phyloP scores from a whole-genome alignment of 176 grass and related monocot genomes.

The Aegilops bicornis region DNA sequence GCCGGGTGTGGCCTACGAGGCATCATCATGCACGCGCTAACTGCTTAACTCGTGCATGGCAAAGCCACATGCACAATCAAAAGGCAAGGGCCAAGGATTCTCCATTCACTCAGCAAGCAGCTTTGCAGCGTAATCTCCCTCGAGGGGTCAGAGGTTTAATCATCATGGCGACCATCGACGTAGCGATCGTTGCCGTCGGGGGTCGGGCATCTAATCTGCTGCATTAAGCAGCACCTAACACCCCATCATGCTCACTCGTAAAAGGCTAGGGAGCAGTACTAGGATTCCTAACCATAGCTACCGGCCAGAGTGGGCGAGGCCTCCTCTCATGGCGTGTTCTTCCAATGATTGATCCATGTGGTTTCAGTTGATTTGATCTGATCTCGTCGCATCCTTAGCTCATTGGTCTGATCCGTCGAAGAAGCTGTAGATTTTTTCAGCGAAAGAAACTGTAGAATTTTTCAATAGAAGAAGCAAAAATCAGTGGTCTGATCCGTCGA shows the following conservation, averaged over 20 bases:
- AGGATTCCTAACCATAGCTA: not conserved
- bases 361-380: not conserved
- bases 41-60: too few relatives aligned
- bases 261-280: not conserved
- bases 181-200: slow-evolving; percentile 18
- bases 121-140: too few relatives aligned
- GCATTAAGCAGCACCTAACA: not conserved
- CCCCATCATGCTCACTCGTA: not conserved
- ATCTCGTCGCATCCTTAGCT: not conserved
- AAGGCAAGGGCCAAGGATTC: too few relatives aligned
- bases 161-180: slow-evolving; percentile 16
- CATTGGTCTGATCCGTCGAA: too few relatives aligned
- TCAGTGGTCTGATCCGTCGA: not conserved
- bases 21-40: too few relatives aligned
- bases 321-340: not conserved
- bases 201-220: slow-evolving; percentile 5
- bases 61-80: too few relatives aligned
- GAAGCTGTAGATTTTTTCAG: too few relatives aligned
- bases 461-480: not conserved
- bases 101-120: too few relatives aligned
- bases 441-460: too few relatives aligned
- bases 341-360: not conserved
- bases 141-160: not conserved
- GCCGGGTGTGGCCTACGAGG: too few relatives aligned
- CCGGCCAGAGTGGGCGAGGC: not conserved